Evolutionary conservation across 805 yeast genomes (phyloP).

Genomic region (Barnettozyma sucrosica): DNA sequence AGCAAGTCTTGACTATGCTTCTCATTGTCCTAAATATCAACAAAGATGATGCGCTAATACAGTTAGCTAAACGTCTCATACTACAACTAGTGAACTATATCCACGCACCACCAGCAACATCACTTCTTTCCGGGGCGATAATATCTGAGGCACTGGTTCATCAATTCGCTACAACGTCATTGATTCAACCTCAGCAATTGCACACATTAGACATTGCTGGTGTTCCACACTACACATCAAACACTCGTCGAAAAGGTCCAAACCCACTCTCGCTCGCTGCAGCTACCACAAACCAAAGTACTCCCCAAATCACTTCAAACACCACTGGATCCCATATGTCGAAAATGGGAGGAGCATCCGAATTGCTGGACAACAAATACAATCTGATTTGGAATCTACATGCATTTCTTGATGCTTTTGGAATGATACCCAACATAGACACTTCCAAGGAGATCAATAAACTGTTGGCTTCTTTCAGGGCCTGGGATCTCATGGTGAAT

Average conservation of each 20-base stretch:
- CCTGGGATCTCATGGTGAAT: slow-evolving; percentile 13
- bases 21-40: neutral
- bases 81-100: neutral
- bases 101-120: neutral
- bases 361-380: slow-evolving; percentile 28
- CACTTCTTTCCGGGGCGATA: neutral
- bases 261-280: neutral
- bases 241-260: neutral
- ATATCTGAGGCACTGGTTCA: neutral
- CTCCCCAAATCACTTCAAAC: slow-evolving; percentile 2
- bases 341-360: neutral
- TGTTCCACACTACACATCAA: slow-evolving; percentile 1
- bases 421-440: slow-evolving; percentile 29
- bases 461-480: slow-evolving; percentile 10
- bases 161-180: neutral
- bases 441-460: slow-evolving; percentile 11
- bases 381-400: slow-evolving; percentile 39
- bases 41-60: slow-evolving; percentile 1
- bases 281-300: neutral
- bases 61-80: neutral
- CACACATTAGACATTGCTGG: slow-evolving; percentile 2
- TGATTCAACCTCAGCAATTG: neutral
- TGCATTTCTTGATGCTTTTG: slow-evolving; percentile 32
- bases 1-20: slow-evolving; percentile 1
- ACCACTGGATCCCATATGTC: neutral